These are phyloP conservation scores for Brasilioporus rufonigricans DNA, from an alignment of 768 basidiomycete species.

Conservation along the genomic window DNA sequence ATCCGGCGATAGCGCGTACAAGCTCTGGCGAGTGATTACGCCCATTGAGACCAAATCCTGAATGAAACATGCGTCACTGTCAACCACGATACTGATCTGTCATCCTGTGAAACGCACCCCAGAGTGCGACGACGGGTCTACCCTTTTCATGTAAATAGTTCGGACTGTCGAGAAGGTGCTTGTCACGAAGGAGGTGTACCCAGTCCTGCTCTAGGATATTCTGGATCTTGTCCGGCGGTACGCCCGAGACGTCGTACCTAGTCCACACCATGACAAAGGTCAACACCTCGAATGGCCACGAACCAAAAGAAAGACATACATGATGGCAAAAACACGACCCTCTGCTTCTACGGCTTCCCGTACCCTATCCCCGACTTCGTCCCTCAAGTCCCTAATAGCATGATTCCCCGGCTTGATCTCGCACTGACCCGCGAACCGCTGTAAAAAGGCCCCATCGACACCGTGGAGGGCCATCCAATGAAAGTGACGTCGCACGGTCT, in stretches of 20 bases:
- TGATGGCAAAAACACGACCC: slow-evolving; percentile 80
- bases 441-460: slow-evolving; percentile 79
- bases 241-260: slow-evolving; percentile 84
- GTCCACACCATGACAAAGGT: neutral
- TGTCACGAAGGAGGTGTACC: slow-evolving; percentile 62
- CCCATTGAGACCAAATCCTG: slow-evolving; percentile 69
- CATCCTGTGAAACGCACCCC: slow-evolving; percentile 45
- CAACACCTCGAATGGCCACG: neutral
- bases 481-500: slow-evolving; percentile 61
- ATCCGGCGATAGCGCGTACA: slow-evolving; percentile 51
- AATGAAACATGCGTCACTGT: neutral
- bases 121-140: slow-evolving; percentile 68
- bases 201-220: slow-evolving; percentile 69
- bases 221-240: slow-evolving; percentile 68
- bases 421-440: slow-evolving; percentile 71
- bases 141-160: slow-evolving; percentile 71
- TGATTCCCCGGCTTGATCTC: slow-evolving; percentile 52
- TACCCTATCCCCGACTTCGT: slow-evolving; percentile 72
- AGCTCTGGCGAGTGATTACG: slow-evolving; percentile 60
- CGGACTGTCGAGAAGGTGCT: slow-evolving; percentile 65
- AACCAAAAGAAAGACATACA: slow-evolving; percentile 45
- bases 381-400: slow-evolving; percentile 62
- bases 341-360: slow-evolving; percentile 76
- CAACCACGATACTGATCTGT: neutral
- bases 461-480: slow-evolving; percentile 79